Evolutionary conservation across 768 basidiomycete species (phyloP).

Genomic region (Melanogaster broomeanus): DNA sequence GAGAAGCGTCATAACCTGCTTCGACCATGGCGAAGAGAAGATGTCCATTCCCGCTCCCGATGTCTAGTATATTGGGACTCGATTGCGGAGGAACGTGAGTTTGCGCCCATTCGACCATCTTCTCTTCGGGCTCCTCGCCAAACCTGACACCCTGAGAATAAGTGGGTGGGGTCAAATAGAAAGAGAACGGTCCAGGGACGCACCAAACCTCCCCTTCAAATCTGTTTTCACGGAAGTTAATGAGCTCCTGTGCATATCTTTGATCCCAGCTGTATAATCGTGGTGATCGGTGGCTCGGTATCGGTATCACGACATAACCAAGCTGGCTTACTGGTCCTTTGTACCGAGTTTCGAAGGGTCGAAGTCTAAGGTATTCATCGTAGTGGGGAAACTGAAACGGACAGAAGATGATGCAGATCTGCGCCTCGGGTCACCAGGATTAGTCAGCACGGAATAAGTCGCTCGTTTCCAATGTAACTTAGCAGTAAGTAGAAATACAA

Average conservation of each 20-base stretch:
- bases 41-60: constrained; percentile 81
- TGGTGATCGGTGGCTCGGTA: neutral
- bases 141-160: constrained; percentile 53
- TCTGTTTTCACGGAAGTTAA: constrained; percentile 72
- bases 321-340: constrained; percentile 65
- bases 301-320: neutral
- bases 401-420: neutral
- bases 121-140: constrained; percentile 70
- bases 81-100: constrained; percentile 51
- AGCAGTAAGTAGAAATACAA: neutral
- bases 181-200: constrained; percentile 15
- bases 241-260: constrained; percentile 70
- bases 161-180: neutral
- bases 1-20: constrained; percentile 56
- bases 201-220: constrained; percentile 89
- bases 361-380: constrained; percentile 47
- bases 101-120: constrained; percentile 76
- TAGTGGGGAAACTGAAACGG: neutral
- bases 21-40: constrained; percentile 71
- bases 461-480: neutral
- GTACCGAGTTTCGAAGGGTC: constrained; percentile 76
- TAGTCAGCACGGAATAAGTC: constrained; percentile 14
- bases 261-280: constrained; percentile 64
- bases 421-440: neutral
- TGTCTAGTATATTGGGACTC: constrained; percentile 63